phyloP scores from a whole-genome alignment of 1,284 basidiomycete species.

The Sanguinoderma infundibulare region DNA sequence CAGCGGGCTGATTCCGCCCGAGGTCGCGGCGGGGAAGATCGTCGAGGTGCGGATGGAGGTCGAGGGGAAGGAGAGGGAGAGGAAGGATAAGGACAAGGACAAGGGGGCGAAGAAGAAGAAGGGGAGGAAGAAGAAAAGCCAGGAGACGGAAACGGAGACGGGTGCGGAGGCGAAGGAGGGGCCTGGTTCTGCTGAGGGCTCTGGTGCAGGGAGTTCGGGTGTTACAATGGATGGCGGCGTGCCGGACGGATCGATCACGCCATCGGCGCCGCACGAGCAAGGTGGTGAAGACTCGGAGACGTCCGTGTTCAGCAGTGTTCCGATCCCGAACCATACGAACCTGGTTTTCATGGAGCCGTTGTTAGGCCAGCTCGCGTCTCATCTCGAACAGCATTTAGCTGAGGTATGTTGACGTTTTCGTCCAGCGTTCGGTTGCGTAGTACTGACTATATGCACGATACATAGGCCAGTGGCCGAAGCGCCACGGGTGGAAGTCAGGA shows the following conservation, averaged over 20 bases:
- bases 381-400: slow-evolving; percentile 3
- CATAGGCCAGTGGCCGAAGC: neutral
- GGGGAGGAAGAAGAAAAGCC: slow-evolving; percentile 12
- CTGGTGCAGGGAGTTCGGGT: neutral
- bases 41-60: slow-evolving; percentile 20
- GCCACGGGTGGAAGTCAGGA: neutral
- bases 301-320: slow-evolving; percentile 6
- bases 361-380: slow-evolving; percentile 19
- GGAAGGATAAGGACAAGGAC: slow-evolving; percentile 7
- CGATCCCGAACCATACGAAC: slow-evolving; percentile 5
- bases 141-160: neutral
- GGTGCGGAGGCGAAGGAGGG: neutral
- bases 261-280: too few relatives aligned
- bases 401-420: neutral
- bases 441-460: neutral
- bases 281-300: neutral
- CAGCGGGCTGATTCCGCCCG: slow-evolving; percentile 28
- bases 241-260: too few relatives aligned
- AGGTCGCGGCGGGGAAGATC: slow-evolving; percentile 22
- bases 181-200: neutral
- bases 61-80: slow-evolving; percentile 14
- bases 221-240: neutral
- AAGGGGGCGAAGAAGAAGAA: slow-evolving; percentile 25
- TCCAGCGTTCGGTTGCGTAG: neutral
- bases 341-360: slow-evolving; percentile 32